A percentile compares a stretch with the other conserved stretches of the same genome.
phyloP scores from a whole-genome alignment of 1,284 basidiomycete species.

The Melampsora abietis-canadensis region DNA sequence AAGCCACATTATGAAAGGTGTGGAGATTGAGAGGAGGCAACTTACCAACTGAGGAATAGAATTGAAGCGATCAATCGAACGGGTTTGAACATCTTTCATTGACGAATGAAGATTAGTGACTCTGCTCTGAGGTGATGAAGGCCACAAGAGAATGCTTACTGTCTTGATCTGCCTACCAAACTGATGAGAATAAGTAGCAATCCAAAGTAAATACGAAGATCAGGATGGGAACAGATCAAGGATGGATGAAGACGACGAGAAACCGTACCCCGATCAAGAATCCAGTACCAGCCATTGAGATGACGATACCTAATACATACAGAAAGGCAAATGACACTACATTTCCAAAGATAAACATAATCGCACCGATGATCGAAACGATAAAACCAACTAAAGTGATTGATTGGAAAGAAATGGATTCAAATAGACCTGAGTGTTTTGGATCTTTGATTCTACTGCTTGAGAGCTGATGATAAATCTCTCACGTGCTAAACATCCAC shows the following conservation, averaged over 20 bases:
- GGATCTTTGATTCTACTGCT: no score
- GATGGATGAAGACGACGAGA: neutral
- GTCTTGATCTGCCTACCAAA: slow-evolving; percentile 75
- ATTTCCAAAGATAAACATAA: slow-evolving; percentile 71
- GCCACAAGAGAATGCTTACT: slow-evolving; percentile 55
- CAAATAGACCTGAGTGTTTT: no score
- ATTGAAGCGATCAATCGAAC: slow-evolving; percentile 79
- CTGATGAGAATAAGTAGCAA: slow-evolving; percentile 53
- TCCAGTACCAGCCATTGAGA: slow-evolving; percentile 80
- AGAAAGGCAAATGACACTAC: slow-evolving; percentile 73
- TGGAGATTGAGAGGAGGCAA: slow-evolving; percentile 46
- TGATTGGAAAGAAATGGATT: no score
- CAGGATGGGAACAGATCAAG: neutral
- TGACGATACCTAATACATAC: slow-evolving; percentile 75
- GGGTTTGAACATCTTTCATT: slow-evolving; percentile 81
- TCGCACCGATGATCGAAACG: slow-evolving; percentile 73
- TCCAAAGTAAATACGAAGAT: no score
- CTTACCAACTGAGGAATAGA: slow-evolving; percentile 65
- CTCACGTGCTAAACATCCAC: slow-evolving; percentile 22
- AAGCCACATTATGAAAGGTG: neutral
- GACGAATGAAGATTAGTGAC: slow-evolving; percentile 39
- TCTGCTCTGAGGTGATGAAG: neutral
- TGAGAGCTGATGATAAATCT: no score
- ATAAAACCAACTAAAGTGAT: slow-evolving; percentile 63
- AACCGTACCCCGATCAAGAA: slow-evolving; percentile 72